Conservation (phyloP, 495 filamentous ascomycete genomes). For the Lasiosphaeria miniovina region DNA sequence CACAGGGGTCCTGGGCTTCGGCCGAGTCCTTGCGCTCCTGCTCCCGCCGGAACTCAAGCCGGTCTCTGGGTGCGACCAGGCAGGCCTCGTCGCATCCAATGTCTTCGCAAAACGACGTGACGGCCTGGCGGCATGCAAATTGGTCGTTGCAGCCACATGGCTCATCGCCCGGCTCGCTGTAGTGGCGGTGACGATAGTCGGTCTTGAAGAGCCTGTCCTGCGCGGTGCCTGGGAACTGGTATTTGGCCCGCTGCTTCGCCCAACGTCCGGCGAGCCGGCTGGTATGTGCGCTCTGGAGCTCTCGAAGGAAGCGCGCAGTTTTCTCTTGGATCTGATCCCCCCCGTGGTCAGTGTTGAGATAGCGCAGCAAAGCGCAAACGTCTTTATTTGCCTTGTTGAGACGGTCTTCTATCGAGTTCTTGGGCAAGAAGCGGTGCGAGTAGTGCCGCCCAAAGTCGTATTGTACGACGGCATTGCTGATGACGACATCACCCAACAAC, state of each 20-base stretch:
- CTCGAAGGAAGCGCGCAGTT: conserved; percentile 12
- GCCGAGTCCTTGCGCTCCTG: neutral
- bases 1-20: conserved; percentile 11
- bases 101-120: conserved; percentile 10
- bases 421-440: conserved; percentile 30
- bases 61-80: conserved; percentile 11
- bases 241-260: conserved; percentile 4
- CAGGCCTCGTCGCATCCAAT: conserved; percentile 16
- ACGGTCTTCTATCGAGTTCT: conserved; percentile 28
- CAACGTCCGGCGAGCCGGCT: neutral
- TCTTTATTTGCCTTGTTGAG: conserved; percentile 31
- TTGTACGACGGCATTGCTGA: conserved; percentile 38
- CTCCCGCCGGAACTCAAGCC: neutral
- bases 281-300: conserved; percentile 9
- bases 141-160: conserved; percentile 1
- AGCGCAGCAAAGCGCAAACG: conserved; percentile 28
- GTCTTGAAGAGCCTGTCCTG: conserved; percentile 32
- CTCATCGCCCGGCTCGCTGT: neutral
- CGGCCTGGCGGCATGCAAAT: conserved; percentile 8
- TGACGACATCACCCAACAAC: conserved; percentile 44
- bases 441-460: conserved; percentile 36
- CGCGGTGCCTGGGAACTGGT: conserved; percentile 20
- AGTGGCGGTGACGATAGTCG: conserved; percentile 33
- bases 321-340: conserved; percentile 17
- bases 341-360: conserved; percentile 15